phyloP scores from a whole-genome alignment of 78 protist species.

The Dictyostelium discoideum region DNA sequence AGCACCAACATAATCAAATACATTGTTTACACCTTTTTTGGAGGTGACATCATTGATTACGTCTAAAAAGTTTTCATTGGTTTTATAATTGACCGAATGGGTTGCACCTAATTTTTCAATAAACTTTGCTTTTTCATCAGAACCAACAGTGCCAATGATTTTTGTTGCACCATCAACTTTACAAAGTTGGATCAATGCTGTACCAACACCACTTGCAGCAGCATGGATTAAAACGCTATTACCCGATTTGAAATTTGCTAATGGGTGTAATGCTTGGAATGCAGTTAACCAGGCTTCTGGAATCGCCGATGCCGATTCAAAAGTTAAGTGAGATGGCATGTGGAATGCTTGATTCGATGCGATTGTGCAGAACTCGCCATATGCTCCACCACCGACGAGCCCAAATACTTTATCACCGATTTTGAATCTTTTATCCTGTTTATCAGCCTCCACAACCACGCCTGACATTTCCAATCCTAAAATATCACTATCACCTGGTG shows the following conservation, averaged over 20 bases:
- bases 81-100: slow-evolving; percentile 65
- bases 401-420: slow-evolving; percentile 54
- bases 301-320: slow-evolving; percentile 83
- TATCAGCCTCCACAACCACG: neutral
- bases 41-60: neutral
- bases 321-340: slow-evolving; percentile 52
- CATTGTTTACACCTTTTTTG: slow-evolving; percentile 40
- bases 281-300: slow-evolving; percentile 91
- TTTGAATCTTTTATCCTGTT: neutral
- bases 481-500: slow-evolving; percentile 79
- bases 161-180: slow-evolving; percentile 23
- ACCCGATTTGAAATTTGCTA: slow-evolving; percentile 22
- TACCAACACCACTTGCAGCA: slow-evolving; percentile 86
- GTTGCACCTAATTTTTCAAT: slow-evolving; percentile 56
- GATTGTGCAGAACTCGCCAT: slow-evolving; percentile 46
- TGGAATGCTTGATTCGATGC: slow-evolving; percentile 28
- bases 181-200: slow-evolving; percentile 73
- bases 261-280: slow-evolving; percentile 62
- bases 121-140: slow-evolving; percentile 36
- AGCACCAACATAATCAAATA: slow-evolving; percentile 81
- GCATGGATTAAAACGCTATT: slow-evolving; percentile 85
- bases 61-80: slow-evolving; percentile 10
- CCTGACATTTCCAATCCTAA: slow-evolving; percentile 82
- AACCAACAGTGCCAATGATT: slow-evolving; percentile 51
- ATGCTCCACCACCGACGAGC: slow-evolving; percentile 61